Evolutionary conservation across 75 land plant genomes (phyloP).

Genomic region (Cupressus sempervirens): DNA sequence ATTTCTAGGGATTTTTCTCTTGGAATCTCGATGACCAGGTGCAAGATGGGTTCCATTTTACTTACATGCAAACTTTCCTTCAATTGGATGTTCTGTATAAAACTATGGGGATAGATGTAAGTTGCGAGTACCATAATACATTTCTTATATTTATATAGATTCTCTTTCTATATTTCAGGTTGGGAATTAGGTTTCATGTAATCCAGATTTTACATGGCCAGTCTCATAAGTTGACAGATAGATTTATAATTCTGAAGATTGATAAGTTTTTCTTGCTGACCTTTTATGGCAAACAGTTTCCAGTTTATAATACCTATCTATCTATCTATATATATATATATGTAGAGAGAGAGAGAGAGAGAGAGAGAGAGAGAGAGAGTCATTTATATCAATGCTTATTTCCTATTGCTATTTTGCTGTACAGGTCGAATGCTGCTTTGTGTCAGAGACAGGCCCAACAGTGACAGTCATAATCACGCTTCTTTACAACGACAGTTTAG

Average conservation of each 20-base stretch:
- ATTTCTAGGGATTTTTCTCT: not conserved
- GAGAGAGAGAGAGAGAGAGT: too few species aligned
- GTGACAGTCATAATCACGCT: conserved; percentile 61
- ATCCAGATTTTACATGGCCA: too few species aligned
- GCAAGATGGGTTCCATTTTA: not conserved
- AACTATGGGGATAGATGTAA: not conserved
- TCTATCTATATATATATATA: conserved; percentile 1
- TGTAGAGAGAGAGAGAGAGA: too few species aligned
- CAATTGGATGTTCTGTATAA: not conserved
- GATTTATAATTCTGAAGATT: not conserved
- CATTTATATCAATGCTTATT: not conserved
- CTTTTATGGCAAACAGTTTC: not conserved
- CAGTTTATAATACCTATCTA: not conserved
- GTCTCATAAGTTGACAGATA: not conserved
- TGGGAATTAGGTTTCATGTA: not conserved
- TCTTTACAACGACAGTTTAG: conserved; percentile 94
- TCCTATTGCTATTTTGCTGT: not conserved
- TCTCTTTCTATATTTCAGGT: not conserved
- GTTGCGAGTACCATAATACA: not conserved
- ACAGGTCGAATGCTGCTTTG: conserved; percentile 97
- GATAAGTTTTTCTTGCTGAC: not conserved
- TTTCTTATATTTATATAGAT: not conserved
- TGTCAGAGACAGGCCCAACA: conserved; percentile 74
- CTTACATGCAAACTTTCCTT: not conserved
- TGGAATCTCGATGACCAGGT: not conserved